Evolutionary conservation across 768 basidiomycete genomes (phyloP).

Genomic region (Lyophyllum shimeji): DNA sequence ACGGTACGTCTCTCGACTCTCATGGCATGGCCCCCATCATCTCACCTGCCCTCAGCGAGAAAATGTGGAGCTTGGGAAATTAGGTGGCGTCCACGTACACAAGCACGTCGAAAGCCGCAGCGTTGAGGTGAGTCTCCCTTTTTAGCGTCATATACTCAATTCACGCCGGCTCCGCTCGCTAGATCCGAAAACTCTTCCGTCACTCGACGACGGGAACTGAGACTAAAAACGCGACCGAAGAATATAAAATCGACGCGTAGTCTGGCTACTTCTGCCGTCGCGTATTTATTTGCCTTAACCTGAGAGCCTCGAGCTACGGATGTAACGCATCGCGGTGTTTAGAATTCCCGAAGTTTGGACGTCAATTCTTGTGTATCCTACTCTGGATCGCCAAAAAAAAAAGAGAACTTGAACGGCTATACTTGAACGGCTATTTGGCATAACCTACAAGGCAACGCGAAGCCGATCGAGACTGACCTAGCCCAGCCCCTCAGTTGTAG

Average conservation of each 20-base stretch:
- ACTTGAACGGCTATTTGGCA: too few relatives aligned
- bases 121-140: background rate
- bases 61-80: background rate
- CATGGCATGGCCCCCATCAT: background rate
- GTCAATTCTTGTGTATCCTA: too few relatives aligned
- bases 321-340: too few relatives aligned
- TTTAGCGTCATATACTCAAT: background rate
- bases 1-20: constrained; percentile 3
- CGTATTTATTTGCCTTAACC: background rate
- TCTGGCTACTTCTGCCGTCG: background rate
- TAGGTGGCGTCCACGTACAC: background rate
- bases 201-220: background rate
- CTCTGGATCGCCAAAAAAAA: too few relatives aligned
- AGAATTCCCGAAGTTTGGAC: too few relatives aligned
- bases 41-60: background rate
- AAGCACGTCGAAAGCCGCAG: background rate
- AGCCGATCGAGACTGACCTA: too few relatives aligned
- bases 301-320: too few relatives aligned
- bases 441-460: too few relatives aligned
- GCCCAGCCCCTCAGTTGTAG: too few relatives aligned
- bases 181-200: background rate
- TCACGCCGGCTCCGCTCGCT: background rate
- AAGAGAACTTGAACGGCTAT: too few relatives aligned
- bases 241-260: background rate
- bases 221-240: background rate